Base-by-base conservation (phyloP, 2,329 filamentous ascomycete genomes). In the Arthrocladium fulminans region DNA sequence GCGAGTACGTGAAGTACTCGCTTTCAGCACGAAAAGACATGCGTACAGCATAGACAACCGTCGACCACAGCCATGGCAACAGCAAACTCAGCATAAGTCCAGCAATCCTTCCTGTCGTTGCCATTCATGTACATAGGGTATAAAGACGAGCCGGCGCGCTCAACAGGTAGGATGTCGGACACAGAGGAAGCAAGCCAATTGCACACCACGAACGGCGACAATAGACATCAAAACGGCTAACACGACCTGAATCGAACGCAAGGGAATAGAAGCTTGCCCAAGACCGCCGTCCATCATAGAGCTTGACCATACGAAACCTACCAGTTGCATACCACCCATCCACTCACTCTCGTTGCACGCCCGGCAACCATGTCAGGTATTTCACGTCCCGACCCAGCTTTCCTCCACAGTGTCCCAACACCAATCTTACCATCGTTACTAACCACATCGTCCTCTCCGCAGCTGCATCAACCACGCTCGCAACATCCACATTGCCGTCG, bases 331-430 rank as follows among this genome's bases (percentile, higher is more conserved):
- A 5, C 5, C 13, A 7, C 13, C 6, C 5, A 5, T n/a, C 13
- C 13, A n/a, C 7, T 5, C 13, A 15, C 20, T 37, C 32, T 7
- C n/a, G 20, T 5, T 15, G 5, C 32, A 37, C 32, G n/a, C n/a
- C n/a, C n/a, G n/a, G 17, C 32, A 38, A 39, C 32, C 32, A 47
- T 47, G 44, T 45, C 43, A 45, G 34, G 44, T 25, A 29, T 10
- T 5, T 9, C 32, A 9, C 17, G 34, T 22, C 17, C 32, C n/a
- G 34, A 47, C 23, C 32, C 44, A 2, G 44, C 44, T 2, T 47
- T 47, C 22, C 9, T 47, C 12, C 20, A 47, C 15, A 47, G 39
- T 22, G 44, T 39, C 4, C 44, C 44, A 25, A 47, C 32, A 38
- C 38, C 30, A 13, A 27, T n/a, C 27, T 29, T 24, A 6, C 7